Evolutionary conservation across 192 early-diverging fungal species (phyloP).

Genomic region (Coemansia nantahalensis): DNA sequence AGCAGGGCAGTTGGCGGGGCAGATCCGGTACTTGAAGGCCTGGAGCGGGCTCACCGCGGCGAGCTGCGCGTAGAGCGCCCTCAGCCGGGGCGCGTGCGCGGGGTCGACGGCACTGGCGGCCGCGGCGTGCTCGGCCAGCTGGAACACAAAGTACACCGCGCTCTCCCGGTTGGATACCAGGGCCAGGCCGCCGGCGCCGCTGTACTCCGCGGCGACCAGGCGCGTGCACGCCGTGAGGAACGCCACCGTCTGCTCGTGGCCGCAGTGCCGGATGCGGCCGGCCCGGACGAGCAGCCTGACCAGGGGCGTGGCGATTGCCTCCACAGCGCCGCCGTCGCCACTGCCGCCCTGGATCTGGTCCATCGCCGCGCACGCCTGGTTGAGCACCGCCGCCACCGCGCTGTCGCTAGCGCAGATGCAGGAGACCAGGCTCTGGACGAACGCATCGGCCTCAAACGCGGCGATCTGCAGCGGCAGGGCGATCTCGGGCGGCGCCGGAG

Average conservation of each 20-base stretch:
- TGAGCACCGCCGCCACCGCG: constrained; percentile 17
- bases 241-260: constrained; percentile 26
- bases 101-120: constrained; percentile 29
- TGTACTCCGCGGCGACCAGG: constrained; percentile 18
- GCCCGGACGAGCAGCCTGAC: constrained; percentile 22
- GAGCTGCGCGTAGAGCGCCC: constrained; percentile 13
- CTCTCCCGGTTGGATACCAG: constrained; percentile 21
- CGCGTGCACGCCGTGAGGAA: constrained; percentile 18
- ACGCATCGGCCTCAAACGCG: constrained; percentile 43
- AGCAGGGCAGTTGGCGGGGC: constrained; percentile 17
- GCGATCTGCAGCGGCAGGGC: neutral
- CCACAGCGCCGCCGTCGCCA: neutral
- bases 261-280: constrained; percentile 22
- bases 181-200: neutral
- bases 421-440: constrained; percentile 32
- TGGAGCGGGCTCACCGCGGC: constrained; percentile 24
- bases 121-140: constrained; percentile 30
- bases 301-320: constrained; percentile 6
- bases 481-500: constrained; percentile 6
- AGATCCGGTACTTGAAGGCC: constrained; percentile 40
- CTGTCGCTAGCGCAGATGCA: constrained; percentile 9
- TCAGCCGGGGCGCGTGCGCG: constrained; percentile 3
- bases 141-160: constrained; percentile 25
- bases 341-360: constrained; percentile 1
- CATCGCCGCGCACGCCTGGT: constrained; percentile 10